Evolutionary conservation across 805 yeast species (phyloP), one percentile per base, ranked within the genome.

Genomic region (Wickerhamomyces canadensis): DNA sequence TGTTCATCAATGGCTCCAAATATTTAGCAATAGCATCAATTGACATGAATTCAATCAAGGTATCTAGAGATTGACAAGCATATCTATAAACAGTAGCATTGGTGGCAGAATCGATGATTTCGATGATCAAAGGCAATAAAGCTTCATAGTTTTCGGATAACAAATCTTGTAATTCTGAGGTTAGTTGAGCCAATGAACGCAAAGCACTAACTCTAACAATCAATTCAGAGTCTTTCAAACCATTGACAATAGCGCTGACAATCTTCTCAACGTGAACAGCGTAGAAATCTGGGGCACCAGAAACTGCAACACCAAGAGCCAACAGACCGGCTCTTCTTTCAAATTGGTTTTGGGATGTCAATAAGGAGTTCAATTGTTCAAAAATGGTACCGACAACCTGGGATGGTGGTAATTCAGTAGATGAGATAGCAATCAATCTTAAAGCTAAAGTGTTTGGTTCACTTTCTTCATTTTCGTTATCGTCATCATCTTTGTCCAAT

Each of bases 211-310:
- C 79, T 62, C 81, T 76, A 42, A 93, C 98, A 35, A 80, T 61
- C 33, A 80, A 67, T 51, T 84, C 80, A 14, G 74, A 46, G 60
- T 87, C 95, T 55, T 80, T 79, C 54, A 93, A 71, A 48, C 96
- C 96, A 35, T 72, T 64, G 36, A 84, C 72, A 33, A 91, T 64
- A 41, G 79, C 74, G 35, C 87, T 86, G 37, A 88, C 72, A 44
- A 93, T 65, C 54, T 79, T 80, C 42, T 75, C 74, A 43, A 89
- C 64, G 57, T 88, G 91, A 33, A 82, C 72, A 33, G 88, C 74
- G 52, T 84, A 74, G 61, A 72, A 91, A 57, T 93, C 99, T 44
- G 98, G 98, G 29, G 98, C 91, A 58, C 98, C 98, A 45, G 84
- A 76, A 32, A 84, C 84, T 36, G 91, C 78, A 40, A 78, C 85